phyloP scores from a whole-genome alignment of 371 early-diverging fungal species.

The Mucor indicus region DNA sequence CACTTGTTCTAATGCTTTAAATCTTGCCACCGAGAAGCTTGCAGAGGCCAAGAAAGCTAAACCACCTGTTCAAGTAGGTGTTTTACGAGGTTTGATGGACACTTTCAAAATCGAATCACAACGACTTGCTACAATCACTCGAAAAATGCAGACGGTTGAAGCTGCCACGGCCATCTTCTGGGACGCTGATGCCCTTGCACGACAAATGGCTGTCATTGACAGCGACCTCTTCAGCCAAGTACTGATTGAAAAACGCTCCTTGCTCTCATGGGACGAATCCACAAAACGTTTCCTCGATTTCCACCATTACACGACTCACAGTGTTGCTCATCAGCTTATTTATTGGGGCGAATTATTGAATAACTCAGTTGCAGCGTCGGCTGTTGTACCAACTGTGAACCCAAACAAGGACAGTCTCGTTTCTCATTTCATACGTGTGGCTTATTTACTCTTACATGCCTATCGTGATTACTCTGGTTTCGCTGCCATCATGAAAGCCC shows the following conservation, averaged over 20 bases:
- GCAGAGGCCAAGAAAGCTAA: slow-evolving; percentile 18
- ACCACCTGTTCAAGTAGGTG: slow-evolving; percentile 18
- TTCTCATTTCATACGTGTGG: slow-evolving; percentile 48
- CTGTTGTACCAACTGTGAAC: slow-evolving; percentile 16
- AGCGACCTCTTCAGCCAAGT: slow-evolving; percentile 47
- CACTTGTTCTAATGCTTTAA: slow-evolving; percentile 17
- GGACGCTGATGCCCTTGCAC: slow-evolving; percentile 57
- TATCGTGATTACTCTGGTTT: slow-evolving; percentile 66
- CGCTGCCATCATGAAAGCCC: slow-evolving; percentile 54
- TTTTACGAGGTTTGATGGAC: slow-evolving; percentile 11
- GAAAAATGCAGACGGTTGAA: slow-evolving; percentile 51
- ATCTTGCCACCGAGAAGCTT: slow-evolving; percentile 20
- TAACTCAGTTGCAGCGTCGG: not conserved
- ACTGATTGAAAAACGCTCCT: slow-evolving; percentile 37
- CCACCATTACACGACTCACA: slow-evolving; percentile 56
- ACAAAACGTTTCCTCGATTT: slow-evolving; percentile 49
- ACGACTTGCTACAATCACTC: slow-evolving; percentile 46
- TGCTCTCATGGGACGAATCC: no score
- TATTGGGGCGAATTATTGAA: slow-evolving; percentile 31
- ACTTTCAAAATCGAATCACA: slow-evolving; percentile 15
- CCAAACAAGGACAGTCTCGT: slow-evolving; percentile 26
- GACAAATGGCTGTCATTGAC: slow-evolving; percentile 58
- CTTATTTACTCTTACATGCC: slow-evolving; percentile 54
- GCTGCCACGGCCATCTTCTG: slow-evolving; percentile 45
- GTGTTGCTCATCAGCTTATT: slow-evolving; percentile 53